Base-by-base conservation (phyloP, 2,329 filamentous ascomycete genomes). In the Emydomyces testavorans region DNA sequence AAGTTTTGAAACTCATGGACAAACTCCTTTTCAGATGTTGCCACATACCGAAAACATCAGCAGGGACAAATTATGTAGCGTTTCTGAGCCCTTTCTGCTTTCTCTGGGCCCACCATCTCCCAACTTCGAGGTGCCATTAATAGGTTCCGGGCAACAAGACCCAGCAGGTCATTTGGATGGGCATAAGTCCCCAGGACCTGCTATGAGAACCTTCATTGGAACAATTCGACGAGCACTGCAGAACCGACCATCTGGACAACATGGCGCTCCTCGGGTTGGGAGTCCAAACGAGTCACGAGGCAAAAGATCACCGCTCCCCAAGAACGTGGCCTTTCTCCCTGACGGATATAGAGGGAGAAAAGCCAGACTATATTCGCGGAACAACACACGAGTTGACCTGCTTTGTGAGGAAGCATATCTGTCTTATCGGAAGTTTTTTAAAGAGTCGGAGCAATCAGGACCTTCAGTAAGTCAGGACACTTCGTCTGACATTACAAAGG, bases 131-230 rank as follows among this genome's bases (percentile, higher is more conserved):
- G 56, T 61, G n/a, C 52, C 60, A 21, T 58, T 60, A 16, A 54
- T 57, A 5, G 57, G 55, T 7, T 53, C 55, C 42, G 47, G 54
- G 16, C 36, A 21, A 20, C 16, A 23, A 28, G 48, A 44, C 15
- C 32, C 48, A 15, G 8, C 35, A 16, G 35, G 21, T 15, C 40
- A 48, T 18, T 36, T 32, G 26, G 53, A 60, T 26, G 24, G 34
- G 42, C 51, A 56, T 6, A 52, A 57, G 32, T 43, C 56, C 24
- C 55, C 63, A 6, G 59, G 56, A 20, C 82, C 83, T 26, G 86
- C 85, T 2, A 85, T 95, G 74, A 89, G 82, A 64, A 92, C 81
- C 56, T 76, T 96, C 0, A 75, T 98, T 43, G 85, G 88, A 5
- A 90, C 85, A 53, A 85, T 96, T 31, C 83, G 88, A 15, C 80